These are phyloP conservation scores for Cenococcum geophilum DNA, from an alignment of 495 filamentous ascomycete genomes.

Conservation along the genomic window DNA sequence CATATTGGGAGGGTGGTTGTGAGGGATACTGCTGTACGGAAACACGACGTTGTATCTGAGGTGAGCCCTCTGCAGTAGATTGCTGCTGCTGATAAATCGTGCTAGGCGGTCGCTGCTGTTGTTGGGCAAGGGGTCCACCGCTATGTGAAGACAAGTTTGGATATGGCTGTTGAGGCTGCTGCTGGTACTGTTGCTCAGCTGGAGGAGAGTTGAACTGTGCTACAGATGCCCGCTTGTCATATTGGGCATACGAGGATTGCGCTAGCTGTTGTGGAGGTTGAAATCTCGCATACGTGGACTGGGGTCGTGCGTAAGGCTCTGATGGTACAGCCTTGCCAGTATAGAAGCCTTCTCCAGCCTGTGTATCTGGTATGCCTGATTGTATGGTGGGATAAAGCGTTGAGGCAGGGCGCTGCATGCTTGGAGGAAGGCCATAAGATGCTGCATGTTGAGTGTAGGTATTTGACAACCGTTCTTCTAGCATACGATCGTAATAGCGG, in stretches of 20 bases:
- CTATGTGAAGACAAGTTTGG: conserved; percentile 19
- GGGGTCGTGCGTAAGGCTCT: conserved; percentile 46
- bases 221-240: conserved; percentile 34
- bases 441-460: conserved; percentile 79
- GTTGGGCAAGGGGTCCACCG: conserved; percentile 17
- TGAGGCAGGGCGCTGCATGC: conserved; percentile 46
- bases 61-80: conserved; percentile 25
- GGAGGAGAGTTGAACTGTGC: conserved; percentile 18
- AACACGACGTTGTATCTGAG: conserved; percentile 27
- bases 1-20: conserved; percentile 31
- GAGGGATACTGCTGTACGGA: conserved; percentile 25
- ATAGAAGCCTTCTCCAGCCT: conserved; percentile 68
- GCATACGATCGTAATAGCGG: conserved; percentile 97
- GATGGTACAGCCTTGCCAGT: conserved; percentile 53
- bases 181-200: conserved; percentile 25
- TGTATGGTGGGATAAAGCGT: conserved; percentile 64
- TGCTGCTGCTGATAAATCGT: conserved; percentile 26
- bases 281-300: conserved; percentile 36
- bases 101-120: conserved; percentile 23
- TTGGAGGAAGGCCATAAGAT: conserved; percentile 46
- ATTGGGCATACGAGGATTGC: conserved; percentile 30
- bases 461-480: conserved; percentile 88
- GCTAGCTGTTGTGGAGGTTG: conserved; percentile 26
- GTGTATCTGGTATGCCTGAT: conserved; percentile 30
- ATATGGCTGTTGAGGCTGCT: conserved; percentile 29